Evolutionary conservation across 2,329 filamentous ascomycete genomes (phyloP).

Genomic region (Colletotrichum sp.): DNA sequence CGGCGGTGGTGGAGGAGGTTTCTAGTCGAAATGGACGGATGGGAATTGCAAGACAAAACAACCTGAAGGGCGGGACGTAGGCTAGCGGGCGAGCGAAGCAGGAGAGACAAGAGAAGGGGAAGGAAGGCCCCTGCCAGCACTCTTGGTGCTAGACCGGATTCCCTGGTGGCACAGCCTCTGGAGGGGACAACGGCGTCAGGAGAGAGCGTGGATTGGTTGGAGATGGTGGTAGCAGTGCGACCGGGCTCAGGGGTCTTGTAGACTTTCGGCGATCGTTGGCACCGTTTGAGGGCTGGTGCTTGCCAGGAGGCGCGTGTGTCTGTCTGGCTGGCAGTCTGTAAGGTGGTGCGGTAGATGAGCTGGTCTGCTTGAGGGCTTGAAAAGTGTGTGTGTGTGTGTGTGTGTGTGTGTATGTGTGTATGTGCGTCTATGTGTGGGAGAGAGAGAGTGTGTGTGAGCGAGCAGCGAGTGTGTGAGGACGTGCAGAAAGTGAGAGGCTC

Average conservation of each 20-base stretch:
- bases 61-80: constrained; percentile 8
- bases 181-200: constrained; percentile 15
- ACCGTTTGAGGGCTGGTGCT: constrained; percentile 20
- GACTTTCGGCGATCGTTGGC: constrained; percentile 20
- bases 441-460: background rate
- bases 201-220: constrained; percentile 11
- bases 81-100: background rate
- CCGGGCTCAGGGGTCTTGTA: constrained; percentile 21
- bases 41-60: constrained; percentile 5
- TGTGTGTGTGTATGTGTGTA: background rate
- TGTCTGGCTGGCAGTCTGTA: background rate
- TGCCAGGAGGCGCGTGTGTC: constrained; percentile 14
- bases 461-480: background rate
- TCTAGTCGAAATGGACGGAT: background rate
- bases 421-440: background rate
- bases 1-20: background rate
- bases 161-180: constrained; percentile 16
- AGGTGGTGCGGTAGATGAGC: background rate
- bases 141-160: constrained; percentile 11
- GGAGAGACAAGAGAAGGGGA: constrained; percentile 17
- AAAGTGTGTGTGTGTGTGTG: background rate
- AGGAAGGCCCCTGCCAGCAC: constrained; percentile 12
- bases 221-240: constrained; percentile 3
- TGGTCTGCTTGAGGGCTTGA: background rate
- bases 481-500: background rate